A percentile compares a stretch with the other conserved stretches of the same genome.
These are phyloP conservation scores for Coemansia sp. DNA, from an alignment of 192 early-diverging fungal genomes.

Conservation along the genomic window DNA sequence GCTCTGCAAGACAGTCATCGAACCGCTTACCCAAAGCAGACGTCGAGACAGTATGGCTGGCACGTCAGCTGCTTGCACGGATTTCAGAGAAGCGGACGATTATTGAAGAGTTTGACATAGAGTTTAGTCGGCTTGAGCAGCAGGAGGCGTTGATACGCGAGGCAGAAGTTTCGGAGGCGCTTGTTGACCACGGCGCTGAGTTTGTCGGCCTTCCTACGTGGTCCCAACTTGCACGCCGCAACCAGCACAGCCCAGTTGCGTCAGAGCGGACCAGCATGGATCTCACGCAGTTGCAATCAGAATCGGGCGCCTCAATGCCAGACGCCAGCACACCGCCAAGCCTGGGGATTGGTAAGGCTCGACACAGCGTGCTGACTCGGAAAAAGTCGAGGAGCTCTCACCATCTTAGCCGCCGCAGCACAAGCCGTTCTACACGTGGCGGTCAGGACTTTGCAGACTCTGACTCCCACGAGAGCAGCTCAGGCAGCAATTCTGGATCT, in stretches of 20 bases:
- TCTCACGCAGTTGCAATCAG: slow-evolving; percentile 37
- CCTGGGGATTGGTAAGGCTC: slow-evolving; percentile 18
- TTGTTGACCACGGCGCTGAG: slow-evolving; percentile 1
- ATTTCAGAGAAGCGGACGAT: slow-evolving; percentile 46
- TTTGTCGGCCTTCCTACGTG: slow-evolving; percentile 43
- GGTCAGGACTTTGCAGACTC: slow-evolving; percentile 21
- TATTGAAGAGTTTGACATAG: slow-evolving; percentile 52
- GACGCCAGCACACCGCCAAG: slow-evolving; percentile 17
- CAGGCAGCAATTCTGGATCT: slow-evolving; percentile 36
- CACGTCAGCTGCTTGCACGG: slow-evolving; percentile 45
- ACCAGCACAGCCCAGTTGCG: slow-evolving; percentile 33
- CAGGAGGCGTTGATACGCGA: slow-evolving; percentile 48
- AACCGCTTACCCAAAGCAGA: slow-evolving; percentile 40
- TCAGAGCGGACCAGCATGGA: slow-evolving; percentile 54
- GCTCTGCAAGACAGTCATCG: not conserved
- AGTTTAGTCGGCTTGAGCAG: slow-evolving; percentile 49
- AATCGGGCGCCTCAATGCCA: slow-evolving; percentile 46
- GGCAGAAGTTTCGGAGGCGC: slow-evolving; percentile 31
- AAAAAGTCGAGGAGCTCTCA: slow-evolving; percentile 45
- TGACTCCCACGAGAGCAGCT: slow-evolving; percentile 25
- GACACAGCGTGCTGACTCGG: slow-evolving; percentile 25
- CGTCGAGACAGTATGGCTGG: slow-evolving; percentile 56
- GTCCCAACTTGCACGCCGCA: slow-evolving; percentile 47
- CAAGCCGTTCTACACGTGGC: slow-evolving; percentile 27
- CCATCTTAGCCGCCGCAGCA: slow-evolving; percentile 54